phyloP scores from a whole-genome alignment of 1,284 basidiomycete species.

The Sanghuangporus sanghuang region DNA sequence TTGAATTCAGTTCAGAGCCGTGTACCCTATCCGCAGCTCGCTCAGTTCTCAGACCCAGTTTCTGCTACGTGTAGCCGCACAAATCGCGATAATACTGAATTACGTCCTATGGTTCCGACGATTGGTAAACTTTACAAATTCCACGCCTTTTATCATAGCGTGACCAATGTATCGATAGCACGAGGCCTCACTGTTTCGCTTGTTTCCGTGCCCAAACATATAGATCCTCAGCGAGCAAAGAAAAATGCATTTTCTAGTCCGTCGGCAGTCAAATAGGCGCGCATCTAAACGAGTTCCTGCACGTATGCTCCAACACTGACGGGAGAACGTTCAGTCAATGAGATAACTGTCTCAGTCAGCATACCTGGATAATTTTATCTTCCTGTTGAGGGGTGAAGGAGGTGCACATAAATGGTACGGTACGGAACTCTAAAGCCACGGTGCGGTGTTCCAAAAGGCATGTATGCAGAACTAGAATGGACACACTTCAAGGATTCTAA shows the following conservation, averaged over 20 bases:
- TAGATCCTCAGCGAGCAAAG: not conserved
- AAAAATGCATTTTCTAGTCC: not conserved
- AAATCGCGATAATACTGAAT: not conserved
- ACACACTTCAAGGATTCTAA: no score
- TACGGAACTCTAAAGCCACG: no score
- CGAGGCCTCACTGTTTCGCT: not conserved
- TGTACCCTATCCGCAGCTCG: not conserved
- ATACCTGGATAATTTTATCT: not conserved
- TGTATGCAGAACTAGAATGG: no score
- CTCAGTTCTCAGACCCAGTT: not conserved
- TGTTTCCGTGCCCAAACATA: not conserved
- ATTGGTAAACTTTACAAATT: not conserved
- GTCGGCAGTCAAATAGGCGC: not conserved
- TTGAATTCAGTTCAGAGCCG: no score
- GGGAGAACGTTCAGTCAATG: no score
- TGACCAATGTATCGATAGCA: not conserved
- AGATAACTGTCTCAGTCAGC: no score
- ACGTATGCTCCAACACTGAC: not conserved
- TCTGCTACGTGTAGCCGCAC: not conserved
- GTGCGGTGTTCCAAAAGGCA: no score
- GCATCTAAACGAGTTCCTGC: not conserved
- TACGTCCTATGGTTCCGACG: not conserved
- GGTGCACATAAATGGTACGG: no score
- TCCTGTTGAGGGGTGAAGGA: not conserved
- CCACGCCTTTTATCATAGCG: no score